These are phyloP conservation scores for Tetrahymena malaccensis DNA, from an alignment of 73 alveolate genomes.

Conservation along the genomic window DNA sequence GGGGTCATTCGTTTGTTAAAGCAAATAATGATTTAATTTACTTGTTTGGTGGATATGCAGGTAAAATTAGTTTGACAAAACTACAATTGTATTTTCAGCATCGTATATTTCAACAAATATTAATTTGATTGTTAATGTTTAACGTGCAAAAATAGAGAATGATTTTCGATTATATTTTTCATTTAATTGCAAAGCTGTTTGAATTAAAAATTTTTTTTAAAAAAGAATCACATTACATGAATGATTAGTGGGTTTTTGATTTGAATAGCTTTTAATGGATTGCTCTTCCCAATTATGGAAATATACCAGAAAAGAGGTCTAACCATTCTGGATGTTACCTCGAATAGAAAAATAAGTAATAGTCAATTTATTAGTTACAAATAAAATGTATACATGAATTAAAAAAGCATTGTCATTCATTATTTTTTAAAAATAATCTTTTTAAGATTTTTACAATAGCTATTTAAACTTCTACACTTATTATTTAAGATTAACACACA, in stretches of 20 bases:
- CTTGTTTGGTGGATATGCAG: neutral
- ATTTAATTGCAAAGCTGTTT: neutral
- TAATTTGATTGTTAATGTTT: no score
- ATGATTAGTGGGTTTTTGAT: neutral
- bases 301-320: neutral
- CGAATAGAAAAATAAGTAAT: neutral
- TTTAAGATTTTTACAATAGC: neutral
- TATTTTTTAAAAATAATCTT: neutral
- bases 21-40: neutral
- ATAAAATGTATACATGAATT: no score
- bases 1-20: neutral
- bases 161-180: neutral
- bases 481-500: neutral
- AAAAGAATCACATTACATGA: neutral
- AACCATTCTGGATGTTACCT: neutral
- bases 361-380: neutral
- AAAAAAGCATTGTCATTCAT: neutral
- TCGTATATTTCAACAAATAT: neutral
- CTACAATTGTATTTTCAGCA: neutral
- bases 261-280: neutral
- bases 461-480: neutral
- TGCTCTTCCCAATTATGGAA: neutral
- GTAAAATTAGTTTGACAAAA: neutral
- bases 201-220: neutral
- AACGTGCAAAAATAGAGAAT: no score